Evolutionary conservation across 495 filamentous ascomycete genomes (phyloP), one percentile per base, ranked within the genome.

Genomic region (Penicillium subrubescens): DNA sequence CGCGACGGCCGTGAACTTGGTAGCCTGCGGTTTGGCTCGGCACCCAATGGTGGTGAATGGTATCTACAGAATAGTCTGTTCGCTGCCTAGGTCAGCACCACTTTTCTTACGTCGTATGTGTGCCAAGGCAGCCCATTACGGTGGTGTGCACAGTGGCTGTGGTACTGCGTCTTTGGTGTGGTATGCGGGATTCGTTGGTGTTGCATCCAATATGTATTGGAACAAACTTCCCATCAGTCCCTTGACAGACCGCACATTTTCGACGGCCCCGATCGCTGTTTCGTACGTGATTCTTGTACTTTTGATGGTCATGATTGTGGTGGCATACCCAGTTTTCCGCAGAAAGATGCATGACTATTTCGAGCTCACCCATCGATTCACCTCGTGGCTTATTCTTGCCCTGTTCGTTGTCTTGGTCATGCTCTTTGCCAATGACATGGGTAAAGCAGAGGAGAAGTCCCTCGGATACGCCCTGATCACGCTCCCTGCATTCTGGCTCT

Each of bases 81-180:
- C 73, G 15, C 70, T 87, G 60, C 84, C 89, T 2, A 76, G 78
- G 56, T 81, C 75, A 3, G 79, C 81, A 48, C 89, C 89, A 0
- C 77, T 90, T 23, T 79, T 77, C 31, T 71, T 89, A 27, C 86
- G 89, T 23, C 79, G 80, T 5, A 77, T 84, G 10, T 79, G 82
- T 0, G 88, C 89, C 23, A 89, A 90, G 67, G 77, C 90, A n/a
- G 90, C 89, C 68, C 84, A 88, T 27, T 87, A 87, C 64, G 89
- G 89, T 27, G 89, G 89, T n/a, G 76, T 90, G 25, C 89, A 91
- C 69, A 87, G 82, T 68, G 87, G 87, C 17, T 86, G 86, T 33
- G 88, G 85, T 14, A 78, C 87, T 17, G 85, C 85, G 19, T 86
- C 86, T 29, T 81, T 84, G 0, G 70, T 86, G n/a, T 92, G 89